A percentile compares a stretch with the other conserved stretches of the same genome.
Conservation (phyloP, 2,329 filamentous ascomycete species). For the Ascochyta fabae region DNA sequence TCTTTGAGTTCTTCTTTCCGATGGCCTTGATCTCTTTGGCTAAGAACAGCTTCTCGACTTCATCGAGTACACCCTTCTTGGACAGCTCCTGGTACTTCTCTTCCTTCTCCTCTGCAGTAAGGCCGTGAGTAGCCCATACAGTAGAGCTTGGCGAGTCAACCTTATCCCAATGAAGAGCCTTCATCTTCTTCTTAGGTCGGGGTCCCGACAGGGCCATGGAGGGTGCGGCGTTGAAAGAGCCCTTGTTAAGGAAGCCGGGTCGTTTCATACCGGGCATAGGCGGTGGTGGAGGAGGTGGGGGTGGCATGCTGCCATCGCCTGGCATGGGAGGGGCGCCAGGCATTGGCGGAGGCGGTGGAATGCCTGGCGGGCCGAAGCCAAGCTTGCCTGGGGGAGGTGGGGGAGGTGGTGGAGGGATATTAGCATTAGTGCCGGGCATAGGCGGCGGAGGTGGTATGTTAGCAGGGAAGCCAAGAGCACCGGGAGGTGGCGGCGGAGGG, state of each 20-base stretch:
- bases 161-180: constrained; percentile 99
- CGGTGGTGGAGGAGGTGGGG: constrained; percentile 64
- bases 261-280: constrained; percentile 63
- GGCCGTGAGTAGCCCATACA: constrained; percentile 87
- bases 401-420: constrained; percentile 55
- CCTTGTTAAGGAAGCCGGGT: constrained; percentile 76
- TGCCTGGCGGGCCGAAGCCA: constrained; percentile 46
- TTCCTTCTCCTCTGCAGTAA: constrained; percentile 87
- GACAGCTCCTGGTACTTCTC: constrained; percentile 95
- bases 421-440: constrained; percentile 54
- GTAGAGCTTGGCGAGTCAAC: constrained; percentile 90
- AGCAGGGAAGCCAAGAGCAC: constrained; percentile 46
- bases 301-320: constrained; percentile 54
- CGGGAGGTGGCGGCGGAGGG: constrained; percentile 54
- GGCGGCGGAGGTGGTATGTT: constrained; percentile 54
- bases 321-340: constrained; percentile 58
- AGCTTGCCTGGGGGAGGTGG: constrained; percentile 58
- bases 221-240: constrained; percentile 60
- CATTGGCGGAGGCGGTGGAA: constrained; percentile 57
- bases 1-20: constrained; percentile 73
- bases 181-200: constrained; percentile 98
- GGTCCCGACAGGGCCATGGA: constrained; percentile 78
- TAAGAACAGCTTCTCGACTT: constrained; percentile 96
- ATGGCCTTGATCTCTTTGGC: constrained; percentile 95
- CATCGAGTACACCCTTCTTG: constrained; percentile 92